Percentiles rank a stretch among this genome's conserved stretches.
Conservation (phyloP, 108 stramenopile species). For the Nitzschia sp. region DNA sequence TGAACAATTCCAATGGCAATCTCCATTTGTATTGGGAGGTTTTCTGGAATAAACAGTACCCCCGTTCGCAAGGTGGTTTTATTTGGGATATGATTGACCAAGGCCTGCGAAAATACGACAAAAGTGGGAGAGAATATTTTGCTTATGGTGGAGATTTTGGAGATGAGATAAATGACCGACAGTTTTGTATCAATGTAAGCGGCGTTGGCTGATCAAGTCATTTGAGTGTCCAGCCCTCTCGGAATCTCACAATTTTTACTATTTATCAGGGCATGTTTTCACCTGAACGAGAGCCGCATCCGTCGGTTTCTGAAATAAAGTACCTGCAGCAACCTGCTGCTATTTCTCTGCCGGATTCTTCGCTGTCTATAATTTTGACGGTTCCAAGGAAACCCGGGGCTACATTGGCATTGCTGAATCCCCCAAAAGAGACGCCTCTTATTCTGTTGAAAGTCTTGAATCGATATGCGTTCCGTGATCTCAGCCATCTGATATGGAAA, state of each 20-base stretch:
- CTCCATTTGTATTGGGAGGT: slow-evolving; percentile 87
- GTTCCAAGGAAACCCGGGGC: background rate
- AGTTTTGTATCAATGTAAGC: slow-evolving; percentile 91
- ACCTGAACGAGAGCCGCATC: slow-evolving; percentile 90
- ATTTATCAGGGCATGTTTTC: slow-evolving; percentile 74
- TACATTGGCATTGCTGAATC: background rate
- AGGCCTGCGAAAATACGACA: slow-evolving; percentile 49
- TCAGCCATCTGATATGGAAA: slow-evolving; percentile 46
- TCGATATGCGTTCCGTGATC: slow-evolving; percentile 47
- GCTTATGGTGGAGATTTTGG: slow-evolving; percentile 95
- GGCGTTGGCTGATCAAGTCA: too few relatives aligned
- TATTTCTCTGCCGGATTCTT: slow-evolving; percentile 1
- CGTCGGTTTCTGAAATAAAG: slow-evolving; percentile 86
- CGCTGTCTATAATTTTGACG: background rate
- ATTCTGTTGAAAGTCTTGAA: slow-evolving; percentile 28
- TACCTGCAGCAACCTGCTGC: slow-evolving; percentile 84
- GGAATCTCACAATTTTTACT: too few relatives aligned
- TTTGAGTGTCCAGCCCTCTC: too few relatives aligned
- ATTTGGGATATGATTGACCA: slow-evolving; percentile 99
- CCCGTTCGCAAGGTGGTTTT: slow-evolving; percentile 92
- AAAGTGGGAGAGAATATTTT: slow-evolving; percentile 45
- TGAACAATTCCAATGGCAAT: slow-evolving; percentile 94
- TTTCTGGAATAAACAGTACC: slow-evolving; percentile 65
- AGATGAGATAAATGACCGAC: slow-evolving; percentile 71
- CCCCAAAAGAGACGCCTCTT: background rate